phyloP scores from a whole-genome alignment of 257 asterid species.

The Scutellaria minor region DNA sequence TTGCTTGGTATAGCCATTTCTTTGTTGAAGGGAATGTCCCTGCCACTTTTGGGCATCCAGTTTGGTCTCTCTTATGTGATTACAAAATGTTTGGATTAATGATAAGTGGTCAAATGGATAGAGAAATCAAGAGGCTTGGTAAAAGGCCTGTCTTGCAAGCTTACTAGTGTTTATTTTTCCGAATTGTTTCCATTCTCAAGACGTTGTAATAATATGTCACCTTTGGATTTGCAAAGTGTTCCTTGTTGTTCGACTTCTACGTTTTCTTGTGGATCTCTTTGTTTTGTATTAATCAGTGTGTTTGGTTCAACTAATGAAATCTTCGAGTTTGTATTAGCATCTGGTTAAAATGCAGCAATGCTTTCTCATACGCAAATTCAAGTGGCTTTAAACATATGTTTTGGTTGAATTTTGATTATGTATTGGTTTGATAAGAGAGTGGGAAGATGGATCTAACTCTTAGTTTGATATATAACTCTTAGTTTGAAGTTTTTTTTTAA shows the following conservation, averaged over 20 bases:
- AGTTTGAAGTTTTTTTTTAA: not conserved
- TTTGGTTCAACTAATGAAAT: not conserved
- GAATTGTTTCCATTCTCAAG: not conserved
- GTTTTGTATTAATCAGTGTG: slow-evolving; percentile 21
- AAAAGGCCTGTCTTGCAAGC: slow-evolving; percentile 90
- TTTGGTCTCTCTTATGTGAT: slow-evolving; percentile 94
- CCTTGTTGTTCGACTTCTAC: not conserved
- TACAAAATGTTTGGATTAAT: slow-evolving; percentile 96
- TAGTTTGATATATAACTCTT: not conserved
- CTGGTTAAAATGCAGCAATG: not conserved
- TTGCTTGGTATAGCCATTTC: slow-evolving; percentile 98
- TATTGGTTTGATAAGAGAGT: not conserved
- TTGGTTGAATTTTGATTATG: not conserved
- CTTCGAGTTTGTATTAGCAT: not conserved
- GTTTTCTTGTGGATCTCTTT: slow-evolving; percentile 27
- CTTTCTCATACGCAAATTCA: not conserved
- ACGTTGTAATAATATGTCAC: slow-evolving; percentile 39
- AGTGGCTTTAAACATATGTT: not conserved
- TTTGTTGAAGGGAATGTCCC: slow-evolving; percentile 92
- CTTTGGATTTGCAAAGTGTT: slow-evolving; percentile 22
- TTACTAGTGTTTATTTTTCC: slow-evolving; percentile 38
- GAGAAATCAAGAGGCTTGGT: slow-evolving; percentile 98
- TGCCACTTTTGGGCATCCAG: slow-evolving; percentile 90
- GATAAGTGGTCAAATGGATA: slow-evolving; percentile 92
- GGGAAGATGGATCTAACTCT: not conserved